phyloP scores from a whole-genome alignment of 2,329 filamentous ascomycete genomes.

The Colletotrichum scovillei region DNA sequence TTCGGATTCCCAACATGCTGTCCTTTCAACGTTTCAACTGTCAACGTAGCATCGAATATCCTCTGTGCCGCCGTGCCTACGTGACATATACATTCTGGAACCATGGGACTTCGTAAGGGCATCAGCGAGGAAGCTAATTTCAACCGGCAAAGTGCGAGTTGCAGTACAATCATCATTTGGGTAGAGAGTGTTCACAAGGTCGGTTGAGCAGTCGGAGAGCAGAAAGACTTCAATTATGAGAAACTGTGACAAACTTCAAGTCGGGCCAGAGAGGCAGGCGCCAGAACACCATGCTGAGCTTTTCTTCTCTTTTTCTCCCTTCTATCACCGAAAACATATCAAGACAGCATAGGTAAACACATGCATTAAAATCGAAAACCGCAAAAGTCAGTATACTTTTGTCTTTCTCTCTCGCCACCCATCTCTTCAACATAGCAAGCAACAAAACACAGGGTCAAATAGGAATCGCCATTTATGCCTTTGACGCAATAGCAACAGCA shows the following conservation, averaged over 20 bases:
- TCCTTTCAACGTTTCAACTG: not conserved
- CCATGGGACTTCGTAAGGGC: too few species aligned
- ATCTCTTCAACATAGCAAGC: not conserved
- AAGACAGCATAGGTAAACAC: not conserved
- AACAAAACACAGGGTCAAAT: too few species aligned
- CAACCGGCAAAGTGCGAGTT: too few species aligned
- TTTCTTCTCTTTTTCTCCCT: not conserved
- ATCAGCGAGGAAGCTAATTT: too few species aligned
- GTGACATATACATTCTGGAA: too few species aligned
- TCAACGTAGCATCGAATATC: too few species aligned
- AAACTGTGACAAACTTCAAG: not conserved
- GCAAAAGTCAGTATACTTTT: not conserved
- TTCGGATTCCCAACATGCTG: slow-evolving; percentile 29
- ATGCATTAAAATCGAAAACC: not conserved
- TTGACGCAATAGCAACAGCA: too few species aligned
- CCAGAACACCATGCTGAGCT: not conserved
- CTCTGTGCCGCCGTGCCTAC: too few species aligned
- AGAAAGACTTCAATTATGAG: not conserved
- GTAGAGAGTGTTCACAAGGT: not conserved
- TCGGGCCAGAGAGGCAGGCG: not conserved
- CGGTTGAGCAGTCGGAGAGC: not conserved
- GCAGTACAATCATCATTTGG: too few species aligned
- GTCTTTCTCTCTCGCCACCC: not conserved
- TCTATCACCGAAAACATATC: not conserved
- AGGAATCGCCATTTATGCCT: too few species aligned